Evolutionary conservation across 2,329 filamentous ascomycete species (phyloP).

Genomic region (Hypoxylon sp.): DNA sequence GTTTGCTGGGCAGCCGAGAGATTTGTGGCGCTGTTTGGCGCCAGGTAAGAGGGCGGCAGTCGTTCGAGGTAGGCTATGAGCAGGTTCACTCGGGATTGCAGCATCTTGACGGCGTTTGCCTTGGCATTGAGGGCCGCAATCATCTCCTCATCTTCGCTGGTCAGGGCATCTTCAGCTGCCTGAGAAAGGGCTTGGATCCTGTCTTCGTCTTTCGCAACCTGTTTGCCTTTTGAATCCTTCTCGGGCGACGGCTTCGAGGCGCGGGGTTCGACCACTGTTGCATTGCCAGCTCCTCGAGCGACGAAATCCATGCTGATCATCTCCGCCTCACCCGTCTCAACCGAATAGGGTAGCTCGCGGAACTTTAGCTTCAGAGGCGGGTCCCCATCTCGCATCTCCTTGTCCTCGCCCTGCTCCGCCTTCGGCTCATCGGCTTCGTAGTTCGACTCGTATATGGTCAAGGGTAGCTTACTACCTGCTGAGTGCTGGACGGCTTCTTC

Average conservation of each 20-base stretch:
- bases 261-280: conserved; percentile 63
- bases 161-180: conserved; percentile 57
- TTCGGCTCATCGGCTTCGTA: conserved; percentile 73
- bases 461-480: conserved; percentile 81
- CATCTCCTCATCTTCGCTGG: conserved; percentile 67
- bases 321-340: conserved; percentile 94
- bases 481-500: conserved; percentile 61
- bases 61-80: conserved; percentile 79
- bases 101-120: conserved; percentile 92
- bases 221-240: conserved; percentile 62
- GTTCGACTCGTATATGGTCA: conserved; percentile 89
- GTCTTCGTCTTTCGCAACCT: conserved; percentile 50
- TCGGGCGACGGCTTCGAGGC: conserved; percentile 52
- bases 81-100: conserved; percentile 78
- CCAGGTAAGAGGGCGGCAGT: conserved; percentile 72
- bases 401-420: conserved; percentile 66
- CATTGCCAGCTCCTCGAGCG: conserved; percentile 83
- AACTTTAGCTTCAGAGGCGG: conserved; percentile 73
- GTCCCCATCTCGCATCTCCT: conserved; percentile 75
- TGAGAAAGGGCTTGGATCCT: conserved; percentile 41
- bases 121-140: conserved; percentile 80
- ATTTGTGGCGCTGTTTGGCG: conserved; percentile 50
- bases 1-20: conserved; percentile 48
- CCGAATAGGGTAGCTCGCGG: conserved; percentile 81
- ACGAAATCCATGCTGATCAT: conserved; percentile 98